Conservation (phyloP, 495 filamentous ascomycete genomes). For the Annulohypoxylon maeteangense region DNA sequence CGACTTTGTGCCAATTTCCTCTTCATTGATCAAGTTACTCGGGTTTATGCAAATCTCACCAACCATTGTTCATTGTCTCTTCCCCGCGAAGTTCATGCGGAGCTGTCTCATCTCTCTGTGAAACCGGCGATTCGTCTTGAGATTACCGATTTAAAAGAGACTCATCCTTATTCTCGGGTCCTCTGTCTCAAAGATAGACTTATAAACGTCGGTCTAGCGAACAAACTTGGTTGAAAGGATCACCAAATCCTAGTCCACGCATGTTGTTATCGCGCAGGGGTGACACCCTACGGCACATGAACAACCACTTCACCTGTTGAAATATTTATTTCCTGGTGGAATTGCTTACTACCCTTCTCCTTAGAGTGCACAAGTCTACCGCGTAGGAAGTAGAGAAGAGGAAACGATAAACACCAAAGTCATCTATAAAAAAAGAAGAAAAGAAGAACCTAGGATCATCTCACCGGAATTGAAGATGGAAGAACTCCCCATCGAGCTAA, state of each 20-base stretch:
- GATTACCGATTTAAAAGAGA: background rate
- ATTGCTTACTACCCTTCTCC: background rate
- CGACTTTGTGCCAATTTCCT: slow-evolving; percentile 12
- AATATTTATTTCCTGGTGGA: background rate
- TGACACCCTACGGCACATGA: background rate
- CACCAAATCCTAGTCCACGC: slow-evolving; percentile 21
- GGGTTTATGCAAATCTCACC: slow-evolving; percentile 1
- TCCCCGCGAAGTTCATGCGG: slow-evolving; percentile 18
- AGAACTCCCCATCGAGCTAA: slow-evolving; percentile 64
- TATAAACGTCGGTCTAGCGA: background rate
- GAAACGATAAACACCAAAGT: background rate
- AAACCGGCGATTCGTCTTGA: background rate
- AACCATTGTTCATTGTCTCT: slow-evolving; percentile 3
- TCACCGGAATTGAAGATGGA: slow-evolving; percentile 43
- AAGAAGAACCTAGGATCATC: background rate
- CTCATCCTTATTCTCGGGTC: background rate
- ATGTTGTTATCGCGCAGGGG: slow-evolving; percentile 11
- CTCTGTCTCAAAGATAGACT: background rate
- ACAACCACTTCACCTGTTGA: background rate
- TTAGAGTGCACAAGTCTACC: background rate
- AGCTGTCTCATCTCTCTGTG: background rate
- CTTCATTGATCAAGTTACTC: slow-evolving; percentile 1
- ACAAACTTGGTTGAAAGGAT: slow-evolving; percentile 18
- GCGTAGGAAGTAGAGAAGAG: background rate
- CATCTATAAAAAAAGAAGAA: background rate